Conservation (phyloP, 371 early-diverging fungal genomes). For the Mucor irregularis region DNA sequence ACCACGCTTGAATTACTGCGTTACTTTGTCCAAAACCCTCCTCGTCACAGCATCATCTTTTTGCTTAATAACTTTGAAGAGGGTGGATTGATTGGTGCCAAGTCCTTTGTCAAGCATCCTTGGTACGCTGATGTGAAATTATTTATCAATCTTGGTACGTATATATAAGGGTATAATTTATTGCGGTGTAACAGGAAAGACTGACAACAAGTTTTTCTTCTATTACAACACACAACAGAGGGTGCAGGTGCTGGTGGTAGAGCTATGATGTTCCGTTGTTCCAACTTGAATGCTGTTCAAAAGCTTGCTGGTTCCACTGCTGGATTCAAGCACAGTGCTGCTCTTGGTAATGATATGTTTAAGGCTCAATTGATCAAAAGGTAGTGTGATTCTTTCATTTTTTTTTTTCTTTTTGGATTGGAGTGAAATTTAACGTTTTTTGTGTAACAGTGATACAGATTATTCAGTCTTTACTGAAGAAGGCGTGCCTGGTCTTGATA, state of each 20-base stretch:
- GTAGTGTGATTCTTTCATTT: too few relatives aligned
- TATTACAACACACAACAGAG: too few relatives aligned
- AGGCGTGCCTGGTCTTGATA: slow-evolving; percentile 68
- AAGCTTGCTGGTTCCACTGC: slow-evolving; percentile 26
- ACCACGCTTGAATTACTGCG: slow-evolving; percentile 72
- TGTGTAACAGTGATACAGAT: slow-evolving; percentile 72
- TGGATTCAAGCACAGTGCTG: slow-evolving; percentile 32
- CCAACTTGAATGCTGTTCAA: slow-evolving; percentile 49
- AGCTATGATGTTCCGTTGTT: slow-evolving; percentile 66
- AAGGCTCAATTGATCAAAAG: slow-evolving; percentile 60
- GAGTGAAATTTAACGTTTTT: too few relatives aligned
- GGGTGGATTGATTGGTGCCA: slow-evolving; percentile 70
- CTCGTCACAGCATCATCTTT: slow-evolving; percentile 65
- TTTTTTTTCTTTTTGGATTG: too few relatives aligned
- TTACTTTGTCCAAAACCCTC: slow-evolving; percentile 55
- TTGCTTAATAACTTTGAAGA: slow-evolving; percentile 89
- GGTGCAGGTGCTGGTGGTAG: slow-evolving; percentile 77
- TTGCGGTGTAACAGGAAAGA: too few relatives aligned
- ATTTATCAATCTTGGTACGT: slow-evolving; percentile 86
- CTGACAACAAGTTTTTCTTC: too few relatives aligned
- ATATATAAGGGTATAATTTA: too few relatives aligned
- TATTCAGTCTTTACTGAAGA: slow-evolving; percentile 58
- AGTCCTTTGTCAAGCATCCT: slow-evolving; percentile 69
- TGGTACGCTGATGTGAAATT: slow-evolving; percentile 70
- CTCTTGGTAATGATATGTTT: slow-evolving; percentile 65